A percentile compares a stretch with the other conserved stretches of the same genome.
Conservation (phyloP, 441 rosid genomes). For the Pelargonium fulgidum region DNA sequence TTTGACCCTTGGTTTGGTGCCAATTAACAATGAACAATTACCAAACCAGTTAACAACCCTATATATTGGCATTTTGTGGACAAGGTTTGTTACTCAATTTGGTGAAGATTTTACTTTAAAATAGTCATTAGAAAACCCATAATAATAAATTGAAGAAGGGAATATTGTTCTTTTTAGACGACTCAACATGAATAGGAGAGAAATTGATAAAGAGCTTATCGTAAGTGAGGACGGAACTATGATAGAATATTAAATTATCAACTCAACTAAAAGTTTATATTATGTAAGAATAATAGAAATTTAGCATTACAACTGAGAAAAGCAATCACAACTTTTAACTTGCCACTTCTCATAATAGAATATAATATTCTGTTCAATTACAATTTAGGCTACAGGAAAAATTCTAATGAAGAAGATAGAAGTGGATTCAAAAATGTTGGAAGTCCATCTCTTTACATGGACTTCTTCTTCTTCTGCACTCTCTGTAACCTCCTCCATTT, state of each 20-base stretch:
- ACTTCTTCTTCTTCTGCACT: constrained; percentile 69
- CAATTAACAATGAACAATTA: not conserved
- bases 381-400: not conserved
- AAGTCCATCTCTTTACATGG: constrained; percentile 25
- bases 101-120: no score
- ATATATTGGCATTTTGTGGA: no score
- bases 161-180: no score
- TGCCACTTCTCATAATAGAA: not conserved
- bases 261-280: not conserved
- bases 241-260: no score
- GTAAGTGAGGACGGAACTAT: no score
- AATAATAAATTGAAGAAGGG: no score
- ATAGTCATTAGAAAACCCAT: no score
- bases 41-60: no score
- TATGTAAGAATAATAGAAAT: not conserved
- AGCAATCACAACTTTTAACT: not conserved
- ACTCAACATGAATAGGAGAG: no score
- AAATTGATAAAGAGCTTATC: no score
- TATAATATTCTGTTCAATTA: not conserved
- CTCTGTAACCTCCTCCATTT: constrained; percentile 77
- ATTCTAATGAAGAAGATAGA: not conserved
- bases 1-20: not conserved
- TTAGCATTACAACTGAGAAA: not conserved
- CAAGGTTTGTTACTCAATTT: no score
- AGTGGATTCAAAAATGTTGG: constrained; percentile 26